Evolutionary conservation across 2,329 filamentous ascomycete species (phyloP), one percentile per base, ranked within the genome.

Genomic region (Pyrenophora seminiperda): DNA sequence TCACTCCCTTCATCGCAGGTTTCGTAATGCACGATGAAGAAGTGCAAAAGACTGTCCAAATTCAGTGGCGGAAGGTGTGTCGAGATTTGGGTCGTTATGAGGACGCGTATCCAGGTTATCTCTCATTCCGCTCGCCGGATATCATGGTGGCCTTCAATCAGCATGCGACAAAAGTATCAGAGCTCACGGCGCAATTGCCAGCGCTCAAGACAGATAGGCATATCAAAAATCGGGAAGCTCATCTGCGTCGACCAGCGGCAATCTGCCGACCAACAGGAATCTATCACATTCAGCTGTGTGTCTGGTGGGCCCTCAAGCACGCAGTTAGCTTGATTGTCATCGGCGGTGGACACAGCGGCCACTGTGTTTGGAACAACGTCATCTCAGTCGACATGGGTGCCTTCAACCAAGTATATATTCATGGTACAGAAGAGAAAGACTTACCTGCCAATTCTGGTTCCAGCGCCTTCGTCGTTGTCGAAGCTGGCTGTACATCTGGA

Each of bases 341-440:
- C 14, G 78, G 82, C 5, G 84, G 85, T 0, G 75, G 84, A 11
- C 84, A 87, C 59, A 82, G 83, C 56, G 81, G 77, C 5, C 81
- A 87, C 41, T 87, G 83, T 63, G 54, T 83, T 34, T 72, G 70
- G 75, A 66, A 79, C 2, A 76, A 79, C 43, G 75, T 82, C 13
- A 78, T 86, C 32, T 62, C 82, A 0, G 58, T 88, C 18, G 82
- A 87, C 52, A 86, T 88, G 83, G 42, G 71, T 10, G 76, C 76
- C 10, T 86, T 87, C 66, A 44, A 82, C 48, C 56, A 77, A 58
- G 61, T 85, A 32, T 67, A 81, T 32, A 65, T 85, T 54, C 15
- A 41, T 1, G 58, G 18, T 22, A 40, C 67, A 7, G 51, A 64
- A 20, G 53, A 24, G 48, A 47, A 31, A 42, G 43, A 68, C 37